Base-by-base conservation (phyloP, 305 asterid genomes). In the Fraxinus platypoda region DNA sequence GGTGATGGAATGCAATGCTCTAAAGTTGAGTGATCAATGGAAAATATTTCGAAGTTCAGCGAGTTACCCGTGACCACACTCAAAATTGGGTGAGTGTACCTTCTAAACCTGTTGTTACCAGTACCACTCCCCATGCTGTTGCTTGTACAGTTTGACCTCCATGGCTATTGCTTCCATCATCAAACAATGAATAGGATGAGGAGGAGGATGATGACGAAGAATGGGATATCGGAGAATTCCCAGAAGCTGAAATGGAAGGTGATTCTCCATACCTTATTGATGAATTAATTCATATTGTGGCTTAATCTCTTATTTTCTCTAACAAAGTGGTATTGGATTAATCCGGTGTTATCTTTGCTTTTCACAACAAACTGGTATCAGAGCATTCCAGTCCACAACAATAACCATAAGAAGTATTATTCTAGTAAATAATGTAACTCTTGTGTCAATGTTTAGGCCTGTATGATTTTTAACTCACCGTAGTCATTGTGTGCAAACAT, bases 61-160 rank as follows among this genome's bases (percentile, higher is more conserved):
- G 1, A 12, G n/a, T 43, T 12, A 12, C 54, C 54, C n/a, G 1
- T 43, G 1, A 43, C 54, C 54, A 12, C 54, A 43, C 54, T 13
- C 54, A 43, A 43, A 2, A 12, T 43, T 12, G 17, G 54, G 54
- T 3, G n/a, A 12, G 6, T 43, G n/a, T 43, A 43, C 99, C 98
- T 26, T 92, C 94, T 66, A 91, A 35, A 85, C 94, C 89, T 28
- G 98, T 94, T 52, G 99, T 86, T 46, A 94, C 93, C 72, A 94
- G 91, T 64, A 90, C 98, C 88, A 88, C 34, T 1, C 99, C 99
- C 98, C 99, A 93, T 5, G 99, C 95, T 21, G 98, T 92, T 57
- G 98, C 98, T 83, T 91, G 94, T 25, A 91, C 85, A 8, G 93
- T 87, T 19, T 86, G 86, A 75, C 83, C 88, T 41, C 93, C 95